Conservation (phyloP, 108 stramenopile species). For the Mayamaea pseudoterrestris region DNA sequence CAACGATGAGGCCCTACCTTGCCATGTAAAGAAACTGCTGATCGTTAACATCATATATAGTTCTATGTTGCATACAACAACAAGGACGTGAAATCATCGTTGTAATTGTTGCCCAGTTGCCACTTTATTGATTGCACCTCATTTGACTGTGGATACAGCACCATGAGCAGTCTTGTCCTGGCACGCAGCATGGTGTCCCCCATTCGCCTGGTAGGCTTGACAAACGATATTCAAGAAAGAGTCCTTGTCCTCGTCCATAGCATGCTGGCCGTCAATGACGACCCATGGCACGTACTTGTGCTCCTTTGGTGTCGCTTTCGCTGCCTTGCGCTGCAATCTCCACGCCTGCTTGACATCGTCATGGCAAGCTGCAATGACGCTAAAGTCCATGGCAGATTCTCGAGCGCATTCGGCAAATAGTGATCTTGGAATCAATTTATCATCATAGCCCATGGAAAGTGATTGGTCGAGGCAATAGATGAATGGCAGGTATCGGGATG, state of each 20-base stretch:
- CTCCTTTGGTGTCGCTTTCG: conserved; percentile 12
- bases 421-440: conserved; percentile 11
- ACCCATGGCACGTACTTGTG: conserved; percentile 33
- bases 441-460: conserved; percentile 26
- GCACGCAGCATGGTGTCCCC: conserved; percentile 23
- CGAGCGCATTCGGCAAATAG: conserved; percentile 15
- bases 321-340: conserved; percentile 10
- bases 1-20: too few species aligned
- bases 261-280: conserved; percentile 12
- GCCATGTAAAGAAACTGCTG: too few species aligned
- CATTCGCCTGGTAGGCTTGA: conserved; percentile 11
- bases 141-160: too few species aligned
- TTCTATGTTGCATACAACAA: too few species aligned
- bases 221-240: conserved; percentile 18
- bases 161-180: too few species aligned
- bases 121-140: too few species aligned
- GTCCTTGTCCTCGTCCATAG: conserved; percentile 8
- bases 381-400: conserved; percentile 1
- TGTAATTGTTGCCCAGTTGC: too few species aligned
- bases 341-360: conserved; percentile 7
- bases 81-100: too few species aligned
- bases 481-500: conserved; percentile 11
- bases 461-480: conserved; percentile 17
- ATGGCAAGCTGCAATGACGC: conserved; percentile 14
- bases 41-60: too few species aligned